Conservation (phyloP, 2,329 filamentous ascomycete genomes). For the Diaporthe australafricana region DNA sequence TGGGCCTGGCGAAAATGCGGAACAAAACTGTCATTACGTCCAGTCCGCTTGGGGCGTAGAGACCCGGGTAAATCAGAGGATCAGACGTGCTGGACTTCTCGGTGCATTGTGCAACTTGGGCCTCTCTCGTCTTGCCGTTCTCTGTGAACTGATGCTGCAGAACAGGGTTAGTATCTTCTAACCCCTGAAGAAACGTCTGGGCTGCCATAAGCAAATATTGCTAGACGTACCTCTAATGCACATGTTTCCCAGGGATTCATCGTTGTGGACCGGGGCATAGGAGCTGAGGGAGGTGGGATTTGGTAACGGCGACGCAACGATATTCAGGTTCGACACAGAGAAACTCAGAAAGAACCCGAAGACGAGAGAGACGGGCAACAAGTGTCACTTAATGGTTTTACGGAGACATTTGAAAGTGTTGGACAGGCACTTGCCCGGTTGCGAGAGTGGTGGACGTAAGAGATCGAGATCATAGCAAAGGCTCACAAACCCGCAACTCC, state of each 20-base stretch:
- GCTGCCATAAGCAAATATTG: background rate
- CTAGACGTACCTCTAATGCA: conserved; percentile 49
- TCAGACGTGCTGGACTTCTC: conserved; percentile 46
- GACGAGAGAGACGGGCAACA: too few relatives aligned
- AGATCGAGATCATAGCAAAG: conserved; percentile 34
- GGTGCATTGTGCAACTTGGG: conserved; percentile 34
- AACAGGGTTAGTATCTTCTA: conserved; percentile 2
- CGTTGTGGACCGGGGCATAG: conserved; percentile 19
- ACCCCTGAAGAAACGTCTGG: background rate
- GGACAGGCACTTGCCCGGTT: conserved; percentile 12
- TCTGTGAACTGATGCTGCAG: conserved; percentile 36
- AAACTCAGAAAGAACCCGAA: too few relatives aligned
- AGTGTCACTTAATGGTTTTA: background rate
- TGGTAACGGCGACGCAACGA: background rate
- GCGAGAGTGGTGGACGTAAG: conserved; percentile 40
- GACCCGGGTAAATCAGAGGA: conserved; percentile 65
- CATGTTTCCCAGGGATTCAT: conserved; percentile 51
- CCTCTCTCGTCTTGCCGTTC: conserved; percentile 14
- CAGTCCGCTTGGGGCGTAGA: conserved; percentile 66
- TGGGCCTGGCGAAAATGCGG: conserved; percentile 75
- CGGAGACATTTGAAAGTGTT: background rate
- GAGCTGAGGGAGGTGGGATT: background rate
- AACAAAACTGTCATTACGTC: conserved; percentile 69
- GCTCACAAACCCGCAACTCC: background rate
- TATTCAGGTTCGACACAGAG: background rate